Evolutionary conservation across 768 basidiomycete species (phyloP).

Genomic region (Boletus vermiculosoides): DNA sequence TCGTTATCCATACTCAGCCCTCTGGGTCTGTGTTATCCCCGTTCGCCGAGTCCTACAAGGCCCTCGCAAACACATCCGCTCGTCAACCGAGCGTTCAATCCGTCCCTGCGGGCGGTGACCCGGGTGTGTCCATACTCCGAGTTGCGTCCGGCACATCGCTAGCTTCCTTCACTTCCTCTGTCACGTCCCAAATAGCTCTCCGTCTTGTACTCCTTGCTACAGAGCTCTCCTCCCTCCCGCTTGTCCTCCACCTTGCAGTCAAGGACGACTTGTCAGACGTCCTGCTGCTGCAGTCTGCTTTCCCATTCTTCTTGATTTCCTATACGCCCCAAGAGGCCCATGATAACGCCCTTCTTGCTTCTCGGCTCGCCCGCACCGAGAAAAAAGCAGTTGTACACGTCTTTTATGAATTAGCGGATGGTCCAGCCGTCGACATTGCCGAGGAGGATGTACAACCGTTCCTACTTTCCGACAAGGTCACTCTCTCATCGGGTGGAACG

Average conservation of each 20-base stretch:
- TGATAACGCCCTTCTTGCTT: constrained; percentile 85
- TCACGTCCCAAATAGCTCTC: constrained; percentile 51
- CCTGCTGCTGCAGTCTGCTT: constrained; percentile 71
- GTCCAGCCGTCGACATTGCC: constrained; percentile 48
- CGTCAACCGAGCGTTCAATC: constrained; percentile 45
- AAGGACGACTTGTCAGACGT: constrained; percentile 68
- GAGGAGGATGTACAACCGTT: constrained; percentile 62
- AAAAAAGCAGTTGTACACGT: constrained; percentile 82
- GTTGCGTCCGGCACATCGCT: constrained; percentile 42
- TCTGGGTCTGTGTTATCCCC: constrained; percentile 40
- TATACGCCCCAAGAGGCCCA: constrained; percentile 77
- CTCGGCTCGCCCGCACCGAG: constrained; percentile 69
- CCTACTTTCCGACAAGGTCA: constrained; percentile 46
- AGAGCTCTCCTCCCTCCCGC: constrained; percentile 59
- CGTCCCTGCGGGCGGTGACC: constrained; percentile 65
- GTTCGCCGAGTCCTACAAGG: constrained; percentile 33
- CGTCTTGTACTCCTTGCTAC: constrained; percentile 67
- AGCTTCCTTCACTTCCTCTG: constrained; percentile 57
- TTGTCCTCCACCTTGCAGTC: constrained; percentile 72
- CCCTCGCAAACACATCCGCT: constrained; percentile 35
- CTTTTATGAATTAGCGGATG: constrained; percentile 54
- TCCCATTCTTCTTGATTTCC: constrained; percentile 82
- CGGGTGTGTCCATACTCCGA: constrained; percentile 54
- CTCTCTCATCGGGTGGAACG: constrained; percentile 31
- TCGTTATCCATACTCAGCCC: constrained; percentile 58